These are phyloP conservation scores for Myriosclerotinia curreyana DNA, from an alignment of 2,329 filamentous ascomycete species.

Conservation along the genomic window DNA sequence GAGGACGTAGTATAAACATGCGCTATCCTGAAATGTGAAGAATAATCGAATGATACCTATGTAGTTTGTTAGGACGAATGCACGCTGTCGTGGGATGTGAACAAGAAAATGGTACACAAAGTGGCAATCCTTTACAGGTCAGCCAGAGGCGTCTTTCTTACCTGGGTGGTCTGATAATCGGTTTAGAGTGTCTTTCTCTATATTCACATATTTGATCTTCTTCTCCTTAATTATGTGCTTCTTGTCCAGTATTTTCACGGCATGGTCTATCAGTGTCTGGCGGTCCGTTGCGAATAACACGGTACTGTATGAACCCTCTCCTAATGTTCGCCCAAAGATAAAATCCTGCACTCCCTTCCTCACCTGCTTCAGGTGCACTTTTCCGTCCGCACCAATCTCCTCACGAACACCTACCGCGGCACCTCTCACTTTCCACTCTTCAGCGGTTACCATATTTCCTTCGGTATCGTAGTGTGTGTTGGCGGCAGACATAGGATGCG, in stretches of 20 bases:
- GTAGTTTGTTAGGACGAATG: neutral
- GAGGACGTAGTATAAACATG: conserved; percentile 93
- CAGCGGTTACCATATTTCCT: conserved; percentile 60
- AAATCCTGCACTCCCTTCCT: conserved; percentile 99
- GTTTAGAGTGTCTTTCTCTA: conserved; percentile 97
- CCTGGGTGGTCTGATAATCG: conserved; percentile 90
- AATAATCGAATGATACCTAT: conserved; percentile 83
- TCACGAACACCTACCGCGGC: conserved; percentile 81
- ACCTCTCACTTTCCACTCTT: conserved; percentile 94
- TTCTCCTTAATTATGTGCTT: conserved; percentile 99
- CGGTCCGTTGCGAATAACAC: conserved; percentile 90
- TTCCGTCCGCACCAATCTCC: conserved; percentile 82
- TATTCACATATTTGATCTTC: conserved; percentile 99
- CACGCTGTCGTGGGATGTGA: neutral
- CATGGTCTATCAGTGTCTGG: conserved; percentile 92
- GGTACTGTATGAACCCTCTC: conserved; percentile 97
- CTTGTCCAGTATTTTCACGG: conserved; percentile 97
- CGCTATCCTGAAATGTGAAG: conserved; percentile 97
- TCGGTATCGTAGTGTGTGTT: conserved; percentile 53
- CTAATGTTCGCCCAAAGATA: conserved; percentile 83
- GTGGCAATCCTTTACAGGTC: neutral
- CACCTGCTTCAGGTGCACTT: conserved; percentile 75
- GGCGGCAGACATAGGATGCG: conserved; percentile 34
- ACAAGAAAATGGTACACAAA: neutral
- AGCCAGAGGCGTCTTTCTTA: conserved; percentile 6